phyloP scores from a whole-genome alignment of 768 basidiomycete genomes.

The Daedalea quercina region DNA sequence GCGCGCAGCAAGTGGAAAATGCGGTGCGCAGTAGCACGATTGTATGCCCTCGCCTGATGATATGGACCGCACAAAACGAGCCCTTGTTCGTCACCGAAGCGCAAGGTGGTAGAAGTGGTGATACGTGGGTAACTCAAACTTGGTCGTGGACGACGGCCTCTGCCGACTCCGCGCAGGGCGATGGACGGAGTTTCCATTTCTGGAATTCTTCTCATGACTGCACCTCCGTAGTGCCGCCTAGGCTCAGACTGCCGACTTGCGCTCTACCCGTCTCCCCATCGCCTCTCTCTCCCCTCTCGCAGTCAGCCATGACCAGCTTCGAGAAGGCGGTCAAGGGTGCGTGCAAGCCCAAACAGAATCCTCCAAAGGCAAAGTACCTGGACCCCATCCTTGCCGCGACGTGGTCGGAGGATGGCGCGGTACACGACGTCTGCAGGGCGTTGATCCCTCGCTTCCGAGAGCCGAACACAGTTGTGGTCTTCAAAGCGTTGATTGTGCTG shows the following conservation, averaged over 20 bases:
- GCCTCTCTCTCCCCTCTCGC: background rate
- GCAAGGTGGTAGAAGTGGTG: too few species aligned
- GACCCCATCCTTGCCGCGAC: conserved; percentile 95
- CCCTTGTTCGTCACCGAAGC: too few species aligned
- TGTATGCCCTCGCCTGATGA: background rate
- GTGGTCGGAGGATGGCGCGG: conserved; percentile 91
- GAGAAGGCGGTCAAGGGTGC: conserved; percentile 94
- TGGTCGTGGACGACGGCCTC: too few species aligned
- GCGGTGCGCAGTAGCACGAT: background rate
- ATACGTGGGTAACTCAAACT: too few species aligned
- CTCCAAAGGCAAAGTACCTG: conserved; percentile 97
- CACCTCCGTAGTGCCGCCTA: background rate
- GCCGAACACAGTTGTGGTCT: conserved; percentile 92
- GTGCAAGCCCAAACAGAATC: conserved; percentile 94
- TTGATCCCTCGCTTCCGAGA: conserved; percentile 81
- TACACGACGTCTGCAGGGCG: conserved; percentile 90
- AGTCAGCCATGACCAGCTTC: conserved; percentile 41
- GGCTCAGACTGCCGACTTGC: too few species aligned
- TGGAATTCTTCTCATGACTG: background rate
- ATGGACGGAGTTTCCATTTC: background rate
- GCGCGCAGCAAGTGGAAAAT: background rate
- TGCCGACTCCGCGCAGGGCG: background rate
- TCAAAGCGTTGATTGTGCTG: conserved; percentile 92
- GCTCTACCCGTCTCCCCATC: background rate
- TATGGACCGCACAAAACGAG: too few species aligned